Percentiles rank a stretch among this genome's conserved stretches.
Evolutionary conservation across 2,329 filamentous ascomycete genomes (phyloP).

Genomic region (Drechslera avenae): DNA sequence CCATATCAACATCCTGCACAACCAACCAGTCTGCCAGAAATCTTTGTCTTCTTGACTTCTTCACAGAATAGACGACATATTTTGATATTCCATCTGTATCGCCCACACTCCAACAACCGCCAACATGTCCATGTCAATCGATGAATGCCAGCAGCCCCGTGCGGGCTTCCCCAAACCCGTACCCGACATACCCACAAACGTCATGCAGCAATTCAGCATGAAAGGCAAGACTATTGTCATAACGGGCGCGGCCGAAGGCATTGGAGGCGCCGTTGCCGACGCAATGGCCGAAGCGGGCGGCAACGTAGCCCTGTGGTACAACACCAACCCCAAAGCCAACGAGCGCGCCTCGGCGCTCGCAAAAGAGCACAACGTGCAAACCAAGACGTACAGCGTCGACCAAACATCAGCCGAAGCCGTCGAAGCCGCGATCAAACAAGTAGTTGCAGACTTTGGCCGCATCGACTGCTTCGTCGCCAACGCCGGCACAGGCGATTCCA

Average conservation of each 20-base stretch:
- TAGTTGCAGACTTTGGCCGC: constrained; percentile 70
- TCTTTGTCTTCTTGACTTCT: background rate
- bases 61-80: too few relatives aligned
- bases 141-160: constrained; percentile 33
- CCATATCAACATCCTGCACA: too few relatives aligned
- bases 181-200: constrained; percentile 35
- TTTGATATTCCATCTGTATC: background rate
- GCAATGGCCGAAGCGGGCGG: constrained; percentile 50
- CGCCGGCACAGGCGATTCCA: constrained; percentile 64
- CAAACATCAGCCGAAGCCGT: constrained; percentile 58
- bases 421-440: constrained; percentile 63
- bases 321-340: constrained; percentile 58
- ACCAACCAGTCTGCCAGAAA: background rate
- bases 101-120: constrained; percentile 10
- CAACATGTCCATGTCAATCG: constrained; percentile 44
- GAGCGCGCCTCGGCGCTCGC: constrained; percentile 64
- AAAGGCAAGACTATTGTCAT: constrained; percentile 51
- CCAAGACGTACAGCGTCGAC: constrained; percentile 68
- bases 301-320: constrained; percentile 55
- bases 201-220: constrained; percentile 41
- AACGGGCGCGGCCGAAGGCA: constrained; percentile 59
- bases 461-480: constrained; percentile 70
- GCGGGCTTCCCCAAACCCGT: constrained; percentile 35
- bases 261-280: constrained; percentile 54
- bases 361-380: constrained; percentile 63